A percentile compares a stretch with the other conserved stretches of the same genome.
phyloP scores from a whole-genome alignment of 495 filamentous ascomycete species.

The Talaromyces thailandensis region DNA sequence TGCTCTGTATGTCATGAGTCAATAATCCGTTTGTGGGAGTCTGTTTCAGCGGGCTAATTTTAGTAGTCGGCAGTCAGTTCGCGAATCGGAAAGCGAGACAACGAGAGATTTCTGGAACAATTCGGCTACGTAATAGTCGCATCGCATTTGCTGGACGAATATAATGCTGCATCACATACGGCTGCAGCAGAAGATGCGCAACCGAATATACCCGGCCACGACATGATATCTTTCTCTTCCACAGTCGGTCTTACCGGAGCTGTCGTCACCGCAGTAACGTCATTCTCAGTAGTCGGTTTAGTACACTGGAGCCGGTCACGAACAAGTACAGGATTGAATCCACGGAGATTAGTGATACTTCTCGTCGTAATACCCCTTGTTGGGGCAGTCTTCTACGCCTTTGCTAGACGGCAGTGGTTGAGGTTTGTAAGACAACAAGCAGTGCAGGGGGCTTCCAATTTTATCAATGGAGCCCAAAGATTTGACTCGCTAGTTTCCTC shows the following conservation, averaged over 20 bases:
- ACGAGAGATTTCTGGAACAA: constrained; percentile 82
- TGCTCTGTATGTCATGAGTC: constrained; percentile 45
- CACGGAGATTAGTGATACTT: constrained; percentile 46
- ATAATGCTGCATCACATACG: constrained; percentile 39
- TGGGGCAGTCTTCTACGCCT: constrained; percentile 55
- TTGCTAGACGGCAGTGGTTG: constrained; percentile 73
- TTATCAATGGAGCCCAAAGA: constrained; percentile 69
- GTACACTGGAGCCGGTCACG: constrained; percentile 52
- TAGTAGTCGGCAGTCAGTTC: constrained; percentile 50
- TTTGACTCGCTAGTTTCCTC: constrained; percentile 75
- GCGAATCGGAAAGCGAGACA: constrained; percentile 71
- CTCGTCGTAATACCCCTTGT: constrained; percentile 46
- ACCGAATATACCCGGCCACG: constrained; percentile 22
- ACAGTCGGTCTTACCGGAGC: constrained; percentile 42
- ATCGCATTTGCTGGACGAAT: constrained; percentile 78
- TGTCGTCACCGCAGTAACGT: constrained; percentile 39
- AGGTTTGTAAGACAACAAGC: constrained; percentile 73
- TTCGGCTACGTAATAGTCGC: constrained; percentile 94
- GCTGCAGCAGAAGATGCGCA: constrained; percentile 29
- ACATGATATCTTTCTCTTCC: constrained; percentile 31
- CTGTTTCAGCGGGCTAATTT: background rate
- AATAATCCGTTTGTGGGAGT: background rate
- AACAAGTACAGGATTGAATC: constrained; percentile 24
- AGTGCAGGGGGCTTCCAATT: constrained; percentile 59
- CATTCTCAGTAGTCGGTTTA: constrained; percentile 66